A percentile compares a stretch with the other conserved stretches of the same genome.
phyloP scores from a whole-genome alignment of 2,329 filamentous ascomycete genomes.

The Fusarium heterosporum region DNA sequence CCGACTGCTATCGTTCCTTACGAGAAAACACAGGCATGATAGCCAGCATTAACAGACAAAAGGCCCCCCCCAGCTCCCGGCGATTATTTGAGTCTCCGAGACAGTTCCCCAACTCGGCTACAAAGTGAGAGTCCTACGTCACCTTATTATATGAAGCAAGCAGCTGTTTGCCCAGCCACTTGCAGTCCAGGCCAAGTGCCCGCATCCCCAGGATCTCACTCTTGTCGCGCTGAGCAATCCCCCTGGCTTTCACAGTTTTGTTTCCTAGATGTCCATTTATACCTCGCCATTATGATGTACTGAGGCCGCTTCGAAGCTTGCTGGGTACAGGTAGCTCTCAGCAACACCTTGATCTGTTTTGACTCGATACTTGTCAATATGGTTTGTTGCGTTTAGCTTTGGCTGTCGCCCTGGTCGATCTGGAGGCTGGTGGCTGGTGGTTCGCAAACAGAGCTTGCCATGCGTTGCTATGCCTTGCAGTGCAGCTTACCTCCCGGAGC shows the following conservation, averaged over 20 bases:
- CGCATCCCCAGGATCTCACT: conserved; percentile 8
- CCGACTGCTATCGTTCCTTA: not conserved
- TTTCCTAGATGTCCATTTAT: not conserved
- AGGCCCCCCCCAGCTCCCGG: not conserved
- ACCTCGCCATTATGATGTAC: conserved; percentile 7
- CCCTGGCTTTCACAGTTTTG: conserved; percentile 5
- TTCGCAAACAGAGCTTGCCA: conserved; percentile 21
- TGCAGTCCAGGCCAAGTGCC: conserved; percentile 18
- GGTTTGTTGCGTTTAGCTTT: conserved; percentile 27
- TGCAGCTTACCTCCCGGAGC: conserved; percentile 34
- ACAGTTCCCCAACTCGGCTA: conserved; percentile 16
- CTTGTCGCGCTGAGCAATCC: not conserved
- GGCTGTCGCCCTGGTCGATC: conserved; percentile 30
- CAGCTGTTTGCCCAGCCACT: conserved; percentile 36
- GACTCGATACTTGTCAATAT: conserved; percentile 23
- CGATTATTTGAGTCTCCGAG: conserved; percentile 14
- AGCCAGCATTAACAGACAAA: conserved; percentile 13
- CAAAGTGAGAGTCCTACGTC: conserved; percentile 33
- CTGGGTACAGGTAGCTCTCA: conserved; percentile 10
- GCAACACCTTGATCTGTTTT: conserved; percentile 4
- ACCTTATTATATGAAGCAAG: conserved; percentile 18
- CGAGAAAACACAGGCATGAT: not conserved
- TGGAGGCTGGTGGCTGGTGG: conserved; percentile 15
- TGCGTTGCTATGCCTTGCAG: conserved; percentile 17
- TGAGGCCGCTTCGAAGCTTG: conserved; percentile 25